These are phyloP conservation scores for Kingdonia uniflora DNA, from an alignment of 164 flowering plant genomes.

Conservation along the genomic window DNA sequence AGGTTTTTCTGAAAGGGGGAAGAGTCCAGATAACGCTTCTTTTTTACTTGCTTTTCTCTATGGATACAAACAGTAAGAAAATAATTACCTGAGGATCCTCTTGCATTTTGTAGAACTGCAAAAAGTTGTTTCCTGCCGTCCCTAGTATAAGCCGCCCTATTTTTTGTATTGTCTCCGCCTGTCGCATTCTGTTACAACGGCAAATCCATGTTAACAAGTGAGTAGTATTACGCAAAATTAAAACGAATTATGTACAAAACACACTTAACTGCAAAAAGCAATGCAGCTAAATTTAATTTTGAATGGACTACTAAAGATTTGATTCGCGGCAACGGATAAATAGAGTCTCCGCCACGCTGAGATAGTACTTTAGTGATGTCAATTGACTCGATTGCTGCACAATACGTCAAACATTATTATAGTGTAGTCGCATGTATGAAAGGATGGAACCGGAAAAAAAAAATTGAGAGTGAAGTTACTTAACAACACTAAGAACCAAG, in stretches of 20 bases:
- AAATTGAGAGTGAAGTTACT: no score
- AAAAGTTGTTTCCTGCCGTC: slow-evolving; percentile 97
- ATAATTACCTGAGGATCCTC: slow-evolving; percentile 91
- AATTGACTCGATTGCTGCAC: slow-evolving; percentile 79
- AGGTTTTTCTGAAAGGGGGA: no score
- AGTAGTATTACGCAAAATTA: slow-evolving; percentile 2
- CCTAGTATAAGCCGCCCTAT: slow-evolving; percentile 77
- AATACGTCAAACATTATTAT: background rate
- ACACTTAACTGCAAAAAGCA: slow-evolving; percentile 82
- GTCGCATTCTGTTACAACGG: slow-evolving; percentile 43
- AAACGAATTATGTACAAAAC: slow-evolving; percentile 5
- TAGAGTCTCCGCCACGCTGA: slow-evolving; percentile 92
- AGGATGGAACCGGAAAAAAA: no score
- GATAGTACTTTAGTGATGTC: slow-evolving; percentile 89
- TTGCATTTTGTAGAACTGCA: slow-evolving; percentile 93
- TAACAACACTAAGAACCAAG: no score
- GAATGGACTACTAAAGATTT: slow-evolving; percentile 72
- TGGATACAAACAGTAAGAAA: background rate
- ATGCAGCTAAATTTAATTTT: slow-evolving; percentile 71
- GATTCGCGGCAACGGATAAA: slow-evolving; percentile 85
- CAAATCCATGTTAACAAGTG: background rate
- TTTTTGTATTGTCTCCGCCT: slow-evolving; percentile 52
- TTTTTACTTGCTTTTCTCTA: no score
- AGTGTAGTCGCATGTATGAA: no score
- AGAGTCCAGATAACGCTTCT: no score